Conservation (phyloP, 164 flowering plant genomes). For the Litsea cubeba region DNA sequence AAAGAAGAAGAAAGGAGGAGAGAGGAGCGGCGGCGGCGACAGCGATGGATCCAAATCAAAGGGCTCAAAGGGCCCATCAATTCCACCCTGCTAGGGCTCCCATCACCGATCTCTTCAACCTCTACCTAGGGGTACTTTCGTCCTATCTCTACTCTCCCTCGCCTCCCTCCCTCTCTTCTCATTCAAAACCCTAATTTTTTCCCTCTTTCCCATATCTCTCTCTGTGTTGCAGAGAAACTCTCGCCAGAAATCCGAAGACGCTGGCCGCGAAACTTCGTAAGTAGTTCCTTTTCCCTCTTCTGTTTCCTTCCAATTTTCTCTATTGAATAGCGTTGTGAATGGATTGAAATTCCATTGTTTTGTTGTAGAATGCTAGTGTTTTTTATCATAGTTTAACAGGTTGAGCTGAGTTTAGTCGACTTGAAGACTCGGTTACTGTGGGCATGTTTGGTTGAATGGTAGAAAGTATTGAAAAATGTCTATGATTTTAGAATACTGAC, state of each 20-base stretch:
- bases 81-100: constrained; percentile 68
- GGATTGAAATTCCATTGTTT: no score
- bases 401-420: no score
- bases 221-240: constrained; percentile 47
- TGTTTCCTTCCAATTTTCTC: neutral
- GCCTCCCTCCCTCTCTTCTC: neutral
- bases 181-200: neutral
- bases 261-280: constrained; percentile 70
- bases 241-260: constrained; percentile 59
- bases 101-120: constrained; percentile 79
- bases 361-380: no score
- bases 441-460: no score
- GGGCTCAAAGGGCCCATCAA: constrained; percentile 40
- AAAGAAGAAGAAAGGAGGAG: neutral
- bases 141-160: neutral
- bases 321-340: no score
- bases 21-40: neutral
- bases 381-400: no score
- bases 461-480: no score
- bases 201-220: neutral
- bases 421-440: no score
- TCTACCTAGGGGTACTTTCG: constrained; percentile 61
- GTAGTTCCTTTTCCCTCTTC: constrained; percentile 11
- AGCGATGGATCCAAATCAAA: constrained; percentile 28
- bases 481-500: no score